A percentile compares a stretch with the other conserved stretches of the same genome.
These are phyloP conservation scores for Apiotrichum porosum DNA, from an alignment of 1,284 basidiomycete species.

Conservation along the genomic window DNA sequence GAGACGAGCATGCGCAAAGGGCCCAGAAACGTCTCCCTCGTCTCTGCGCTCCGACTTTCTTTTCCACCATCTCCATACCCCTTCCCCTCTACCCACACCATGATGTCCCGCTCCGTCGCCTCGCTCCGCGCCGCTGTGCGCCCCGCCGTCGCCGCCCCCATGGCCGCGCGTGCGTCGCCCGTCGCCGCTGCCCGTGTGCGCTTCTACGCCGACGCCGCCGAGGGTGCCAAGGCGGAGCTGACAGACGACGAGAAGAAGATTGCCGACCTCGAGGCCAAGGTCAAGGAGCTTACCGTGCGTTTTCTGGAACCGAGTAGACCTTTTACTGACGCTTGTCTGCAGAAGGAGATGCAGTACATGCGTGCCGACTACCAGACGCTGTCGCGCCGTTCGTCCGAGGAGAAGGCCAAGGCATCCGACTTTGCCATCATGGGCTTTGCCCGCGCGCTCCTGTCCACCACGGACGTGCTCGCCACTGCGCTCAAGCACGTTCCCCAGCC, in stretches of 20 bases:
- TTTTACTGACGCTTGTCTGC: slow-evolving; percentile 8
- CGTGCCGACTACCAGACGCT: slow-evolving; percentile 94
- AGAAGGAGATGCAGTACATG: slow-evolving; percentile 79
- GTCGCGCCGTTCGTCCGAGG: slow-evolving; percentile 80
- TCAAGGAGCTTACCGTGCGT: slow-evolving; percentile 16
- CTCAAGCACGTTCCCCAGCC: slow-evolving; percentile 69
- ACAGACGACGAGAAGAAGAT: slow-evolving; percentile 20
- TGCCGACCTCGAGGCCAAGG: slow-evolving; percentile 20
- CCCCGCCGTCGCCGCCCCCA: slow-evolving; percentile 2
- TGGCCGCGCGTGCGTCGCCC: not conserved
- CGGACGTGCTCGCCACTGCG: slow-evolving; percentile 85
- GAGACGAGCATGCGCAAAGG: too few relatives aligned
- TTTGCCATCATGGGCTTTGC: slow-evolving; percentile 92
- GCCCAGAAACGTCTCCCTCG: too few relatives aligned
- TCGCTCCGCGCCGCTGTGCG: slow-evolving; percentile 16
- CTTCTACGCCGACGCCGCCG: slow-evolving; percentile 11
- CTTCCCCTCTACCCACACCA: slow-evolving; percentile 1
- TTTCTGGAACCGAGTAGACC: too few relatives aligned
- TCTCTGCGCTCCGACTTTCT: too few relatives aligned
- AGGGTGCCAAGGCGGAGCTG: slow-evolving; percentile 4
- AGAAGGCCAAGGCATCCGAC: slow-evolving; percentile 86
- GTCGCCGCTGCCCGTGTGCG: slow-evolving; percentile 6
- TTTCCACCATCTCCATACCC: too few relatives aligned
- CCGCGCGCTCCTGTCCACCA: slow-evolving; percentile 78
- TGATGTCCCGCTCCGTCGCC: slow-evolving; percentile 16